phyloP scores from a whole-genome alignment of 108 stramenopile species.

The Chaetoceros muelleri region DNA sequence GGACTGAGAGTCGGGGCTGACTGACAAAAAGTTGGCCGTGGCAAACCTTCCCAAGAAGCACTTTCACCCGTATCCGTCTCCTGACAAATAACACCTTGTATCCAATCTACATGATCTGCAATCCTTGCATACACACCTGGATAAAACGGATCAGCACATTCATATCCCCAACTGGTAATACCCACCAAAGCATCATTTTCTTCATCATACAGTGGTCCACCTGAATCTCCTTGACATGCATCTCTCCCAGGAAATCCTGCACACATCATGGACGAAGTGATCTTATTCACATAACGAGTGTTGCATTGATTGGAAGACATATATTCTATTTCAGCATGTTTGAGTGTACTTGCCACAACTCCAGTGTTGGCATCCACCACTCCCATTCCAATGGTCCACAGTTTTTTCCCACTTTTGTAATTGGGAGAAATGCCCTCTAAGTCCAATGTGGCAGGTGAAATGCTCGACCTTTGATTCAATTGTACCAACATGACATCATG shows the following conservation, averaged over 20 bases:
- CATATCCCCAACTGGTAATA: constrained; percentile 38
- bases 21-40: too few relatives aligned
- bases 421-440: constrained; percentile 2
- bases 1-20: too few relatives aligned
- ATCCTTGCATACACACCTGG: constrained; percentile 35
- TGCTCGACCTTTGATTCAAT: constrained; percentile 4
- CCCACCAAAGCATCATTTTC: constrained; percentile 23
- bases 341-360: neutral
- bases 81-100: constrained; percentile 26
- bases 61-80: constrained; percentile 5
- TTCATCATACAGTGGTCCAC: constrained; percentile 21
- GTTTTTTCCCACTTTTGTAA: neutral
- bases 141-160: constrained; percentile 35
- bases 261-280: constrained; percentile 46
- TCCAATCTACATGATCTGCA: constrained; percentile 30
- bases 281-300: constrained; percentile 13
- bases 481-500: constrained; percentile 9
- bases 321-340: constrained; percentile 8
- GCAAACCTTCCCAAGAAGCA: too few relatives aligned
- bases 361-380: neutral
- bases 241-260: constrained; percentile 14
- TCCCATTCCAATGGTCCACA: constrained; percentile 11
- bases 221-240: constrained; percentile 37
- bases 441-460: constrained; percentile 3
- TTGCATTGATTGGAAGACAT: constrained; percentile 2